phyloP scores from a whole-genome alignment of 306 rosid genomes.

The Lathyrus aphaca region DNA sequence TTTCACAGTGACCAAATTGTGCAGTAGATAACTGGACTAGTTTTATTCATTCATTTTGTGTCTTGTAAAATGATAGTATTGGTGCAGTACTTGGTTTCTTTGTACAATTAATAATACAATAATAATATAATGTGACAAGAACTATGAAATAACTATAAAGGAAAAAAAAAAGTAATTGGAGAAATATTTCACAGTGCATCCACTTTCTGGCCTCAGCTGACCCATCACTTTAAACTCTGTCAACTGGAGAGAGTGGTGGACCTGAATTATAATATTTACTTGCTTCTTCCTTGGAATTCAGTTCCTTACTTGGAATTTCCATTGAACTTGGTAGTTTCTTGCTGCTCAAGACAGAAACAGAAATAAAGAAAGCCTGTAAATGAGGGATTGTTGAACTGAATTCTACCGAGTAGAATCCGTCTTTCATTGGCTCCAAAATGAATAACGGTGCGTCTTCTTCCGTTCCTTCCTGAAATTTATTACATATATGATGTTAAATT shows the following conservation, averaged over 20 bases:
- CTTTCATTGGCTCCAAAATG: constrained; percentile 68
- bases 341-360: constrained; percentile 56
- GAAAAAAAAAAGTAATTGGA: constrained; percentile 17
- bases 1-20: constrained; percentile 4
- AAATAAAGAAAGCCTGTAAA: constrained; percentile 84
- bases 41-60: constrained; percentile 39
- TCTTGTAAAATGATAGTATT: constrained; percentile 44
- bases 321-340: constrained; percentile 50
- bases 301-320: constrained; percentile 41
- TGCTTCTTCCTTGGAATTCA: constrained; percentile 45
- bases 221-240: constrained; percentile 83
- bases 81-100: constrained; percentile 33
- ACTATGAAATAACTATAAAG: constrained; percentile 3
- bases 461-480: constrained; percentile 63
- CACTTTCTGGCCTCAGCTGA: constrained; percentile 9
- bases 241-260: constrained; percentile 90
- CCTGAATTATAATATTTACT: constrained; percentile 59
- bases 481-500: constrained; percentile 28
- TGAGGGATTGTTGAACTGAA: constrained; percentile 70
- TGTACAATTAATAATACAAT: constrained; percentile 43
- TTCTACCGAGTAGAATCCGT: constrained; percentile 68
- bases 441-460: constrained; percentile 55
- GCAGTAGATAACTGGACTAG: constrained; percentile 2
- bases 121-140: constrained; percentile 24
- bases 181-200: constrained; percentile 23